phyloP scores from a whole-genome alignment of 1,284 basidiomycete genomes.

The Anthracocystis panici-leucophaei region DNA sequence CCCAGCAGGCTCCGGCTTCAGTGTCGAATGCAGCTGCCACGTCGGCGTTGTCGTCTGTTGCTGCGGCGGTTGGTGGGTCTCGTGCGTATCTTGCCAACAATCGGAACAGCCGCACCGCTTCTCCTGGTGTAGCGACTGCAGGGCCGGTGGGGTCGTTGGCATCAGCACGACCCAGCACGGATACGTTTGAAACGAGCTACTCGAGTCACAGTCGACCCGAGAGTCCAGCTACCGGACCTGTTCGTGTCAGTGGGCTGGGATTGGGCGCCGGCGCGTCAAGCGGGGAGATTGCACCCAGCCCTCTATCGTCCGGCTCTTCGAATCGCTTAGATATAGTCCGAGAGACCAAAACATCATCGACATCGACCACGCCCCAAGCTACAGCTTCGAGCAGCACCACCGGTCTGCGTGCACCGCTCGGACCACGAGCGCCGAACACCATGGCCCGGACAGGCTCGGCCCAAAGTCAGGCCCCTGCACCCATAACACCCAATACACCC shows the following conservation, averaged over 20 bases:
- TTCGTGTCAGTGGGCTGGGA: conserved; percentile 14
- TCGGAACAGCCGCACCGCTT: conserved; percentile 14
- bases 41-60: conserved; percentile 15
- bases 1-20: conserved; percentile 11
- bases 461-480: conserved; percentile 9
- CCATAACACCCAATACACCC: conserved; percentile 24
- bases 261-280: conserved; percentile 5
- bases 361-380: background rate
- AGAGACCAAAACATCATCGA: background rate
- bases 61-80: conserved; percentile 27
- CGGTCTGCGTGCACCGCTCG: conserved; percentile 30
- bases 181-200: conserved; percentile 31
- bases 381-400: conserved; percentile 6
- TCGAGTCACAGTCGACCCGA: conserved; percentile 30
- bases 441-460: conserved; percentile 23
- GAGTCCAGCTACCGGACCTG: conserved; percentile 26
- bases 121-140: conserved; percentile 7
- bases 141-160: conserved; percentile 9
- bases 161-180: conserved; percentile 22
- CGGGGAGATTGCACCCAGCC: conserved; percentile 2
- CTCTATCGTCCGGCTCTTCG: conserved; percentile 3
- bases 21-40: background rate
- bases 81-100: conserved; percentile 37
- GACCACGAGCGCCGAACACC: conserved; percentile 31
- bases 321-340: conserved; percentile 12